Base-by-base conservation (phyloP, 1,284 basidiomycete species). In the Irpex lacteus region DNA sequence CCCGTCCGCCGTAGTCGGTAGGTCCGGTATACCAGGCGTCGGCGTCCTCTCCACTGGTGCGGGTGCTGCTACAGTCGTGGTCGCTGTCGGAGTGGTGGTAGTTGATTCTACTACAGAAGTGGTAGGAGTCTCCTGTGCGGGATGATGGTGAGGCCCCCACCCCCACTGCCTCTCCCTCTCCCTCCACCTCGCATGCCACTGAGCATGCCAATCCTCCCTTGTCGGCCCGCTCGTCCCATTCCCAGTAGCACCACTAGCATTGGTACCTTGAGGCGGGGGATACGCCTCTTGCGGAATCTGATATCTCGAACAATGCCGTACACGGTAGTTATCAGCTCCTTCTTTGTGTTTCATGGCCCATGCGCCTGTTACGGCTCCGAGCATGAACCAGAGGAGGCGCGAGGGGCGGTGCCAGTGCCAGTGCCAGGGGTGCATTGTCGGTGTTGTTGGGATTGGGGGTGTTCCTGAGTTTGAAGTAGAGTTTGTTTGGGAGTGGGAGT, bases 371-470 rank as follows among this genome's bases (percentile, higher is more conserved):
- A 76, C 78, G 4, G 85, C 88, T 62, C 89, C 89, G 66, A 90
- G 34, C 67, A 81, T 13, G 77, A 90, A 89, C 89, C 89, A 91
- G 71, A 91, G 55, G 64, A 88, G 55, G 66, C 89, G 86, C 36
- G 82, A 83, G 40, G 83, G 83, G 57, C 76, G 72, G 66, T 72
- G 75, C 62, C 69, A 71, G 58, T 71, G 68, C 65, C 71, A 72
- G 60, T 75, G 75, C 65, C 74, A 75, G 70, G 60, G 65, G 1
- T 76, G 77, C 54, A 56, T 56, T 6, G 5, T 56, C 2, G 38
- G 52, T 26, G 26, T 26, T 3, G 26, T 2, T 3, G 26, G 26
- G 2, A 26, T 26, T 4, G 26, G 26, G 26, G 26, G 26, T 2
- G 4, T 26, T 21, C 21, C 21, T 21, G 21, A 21, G 21, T 21